Evolutionary conservation across 495 filamentous ascomycete species (phyloP), one percentile per base, ranked within the genome.

Genomic region (Daldinia decipiens): DNA sequence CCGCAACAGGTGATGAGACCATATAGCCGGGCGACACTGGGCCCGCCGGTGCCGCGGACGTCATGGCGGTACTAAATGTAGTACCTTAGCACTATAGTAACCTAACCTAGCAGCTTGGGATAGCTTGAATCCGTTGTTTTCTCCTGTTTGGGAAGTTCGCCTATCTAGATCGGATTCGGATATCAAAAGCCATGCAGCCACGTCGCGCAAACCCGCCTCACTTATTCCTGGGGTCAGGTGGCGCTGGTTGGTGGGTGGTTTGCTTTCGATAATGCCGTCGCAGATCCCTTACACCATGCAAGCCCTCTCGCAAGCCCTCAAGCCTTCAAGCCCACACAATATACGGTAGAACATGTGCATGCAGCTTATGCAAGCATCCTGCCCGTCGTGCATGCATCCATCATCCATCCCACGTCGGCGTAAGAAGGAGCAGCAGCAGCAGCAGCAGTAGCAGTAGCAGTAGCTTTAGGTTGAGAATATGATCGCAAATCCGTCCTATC

Each of bases 91-190:
- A 40, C 5, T 11, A 3, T 40, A 40, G 38, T 40, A n/a, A n/a
- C n/a, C n/a, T n/a, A n/a, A n/a, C n/a, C n/a, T n/a, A 40, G 17
- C 40, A 45, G 40, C 40, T 21, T 19, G 17, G 17, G 40, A 45
- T 45, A 32, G 52, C 36, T 32, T 47, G 40, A 13, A 29, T 21
- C 12, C 26, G 40, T 43, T 26, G 53, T 64, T 34, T 55, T 64
- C 43, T 55, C 68, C 59, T 50, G 59, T 55, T 34, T 67, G 17
- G 32, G 50, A 62, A 27, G 6, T n/a, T 24, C 61, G 29, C 62
- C 58, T 65, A 72, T 72, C 69, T 72, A 72, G 69, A 72, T 67
- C 64, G 59, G 50, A 55, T 47, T 51, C 34, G n/a, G 52, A 60
- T 60, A 13, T 53, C 26, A 47, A 47, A 47, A 53, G 3, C 47